These are phyloP conservation scores for Lipomyces orientalis DNA, from an alignment of 805 yeast species.

Conservation along the genomic window DNA sequence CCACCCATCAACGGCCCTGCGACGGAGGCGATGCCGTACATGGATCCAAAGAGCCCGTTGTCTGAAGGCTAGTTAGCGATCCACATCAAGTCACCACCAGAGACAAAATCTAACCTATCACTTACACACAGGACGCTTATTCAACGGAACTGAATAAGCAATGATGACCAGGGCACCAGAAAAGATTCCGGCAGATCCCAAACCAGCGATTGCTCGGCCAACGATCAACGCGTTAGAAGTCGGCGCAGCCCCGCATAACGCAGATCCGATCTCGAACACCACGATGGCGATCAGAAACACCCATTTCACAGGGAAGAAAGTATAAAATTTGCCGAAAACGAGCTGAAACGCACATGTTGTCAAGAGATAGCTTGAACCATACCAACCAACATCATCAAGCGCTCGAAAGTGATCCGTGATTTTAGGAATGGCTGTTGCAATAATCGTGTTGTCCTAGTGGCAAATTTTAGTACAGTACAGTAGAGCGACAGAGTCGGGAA, in stretches of 20 bases:
- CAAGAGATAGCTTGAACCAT: slow-evolving; percentile 14
- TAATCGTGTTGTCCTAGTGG: slow-evolving; percentile 16
- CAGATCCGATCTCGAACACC: slow-evolving; percentile 47
- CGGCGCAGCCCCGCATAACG: slow-evolving; percentile 21
- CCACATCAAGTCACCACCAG: background rate
- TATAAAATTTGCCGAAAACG: slow-evolving; percentile 15
- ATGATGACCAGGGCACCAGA: slow-evolving; percentile 60
- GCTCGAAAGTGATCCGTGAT: slow-evolving; percentile 17
- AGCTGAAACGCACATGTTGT: slow-evolving; percentile 20
- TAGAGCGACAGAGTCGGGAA: background rate
- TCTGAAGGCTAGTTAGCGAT: background rate
- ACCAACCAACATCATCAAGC: slow-evolving; percentile 23
- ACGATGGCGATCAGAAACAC: slow-evolving; percentile 41
- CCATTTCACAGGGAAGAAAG: slow-evolving; percentile 17
- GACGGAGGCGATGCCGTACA: slow-evolving; percentile 49
- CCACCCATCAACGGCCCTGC: slow-evolving; percentile 65
- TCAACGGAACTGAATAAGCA: slow-evolving; percentile 58
- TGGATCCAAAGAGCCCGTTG: slow-evolving; percentile 39
- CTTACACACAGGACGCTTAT: slow-evolving; percentile 35
- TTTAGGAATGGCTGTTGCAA: slow-evolving; percentile 22
- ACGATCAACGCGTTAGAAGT: slow-evolving; percentile 66
- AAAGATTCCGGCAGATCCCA: slow-evolving; percentile 73
- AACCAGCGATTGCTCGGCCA: slow-evolving; percentile 71
- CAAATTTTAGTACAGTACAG: background rate
- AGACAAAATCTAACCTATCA: slow-evolving; percentile 28